Evolutionary conservation across 495 filamentous ascomycete species (phyloP).

Genomic region (Penicillium canariense): DNA sequence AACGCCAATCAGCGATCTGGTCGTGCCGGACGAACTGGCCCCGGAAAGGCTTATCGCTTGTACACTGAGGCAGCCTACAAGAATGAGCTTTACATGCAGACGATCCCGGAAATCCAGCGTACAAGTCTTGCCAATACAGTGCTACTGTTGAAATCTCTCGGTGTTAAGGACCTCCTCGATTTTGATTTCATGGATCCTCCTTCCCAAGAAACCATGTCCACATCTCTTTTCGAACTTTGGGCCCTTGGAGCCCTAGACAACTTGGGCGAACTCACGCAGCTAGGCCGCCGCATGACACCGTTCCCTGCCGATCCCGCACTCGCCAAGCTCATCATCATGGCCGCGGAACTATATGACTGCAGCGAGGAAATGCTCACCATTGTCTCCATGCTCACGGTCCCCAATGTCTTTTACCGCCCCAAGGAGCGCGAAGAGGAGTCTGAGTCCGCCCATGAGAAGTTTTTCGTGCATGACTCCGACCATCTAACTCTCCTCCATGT

Average conservation of each 20-base stretch:
- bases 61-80: constrained; percentile 95
- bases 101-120: constrained; percentile 96
- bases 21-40: constrained; percentile 90
- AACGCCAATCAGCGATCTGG: constrained; percentile 93
- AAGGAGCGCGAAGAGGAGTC: constrained; percentile 97
- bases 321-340: constrained; percentile 89
- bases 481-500: constrained; percentile 95
- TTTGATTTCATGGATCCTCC: constrained; percentile 99
- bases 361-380: constrained; percentile 98
- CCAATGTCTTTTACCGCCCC: constrained; percentile 94
- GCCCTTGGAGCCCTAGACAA: constrained; percentile 92
- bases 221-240: constrained; percentile 97
- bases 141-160: constrained; percentile 87
- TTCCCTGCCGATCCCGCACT: constrained; percentile 97
- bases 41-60: constrained; percentile 91
- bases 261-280: constrained; percentile 82
- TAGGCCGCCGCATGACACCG: constrained; percentile 90
- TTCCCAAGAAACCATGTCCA: constrained; percentile 96
- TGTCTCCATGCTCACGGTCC: constrained; percentile 96
- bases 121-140: constrained; percentile 96
- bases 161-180: constrained; percentile 90
- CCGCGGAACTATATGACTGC: constrained; percentile 79
- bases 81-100: constrained; percentile 95
- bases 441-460: constrained; percentile 95
- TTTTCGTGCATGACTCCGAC: constrained; percentile 97